Base-by-base conservation (phyloP, 2,329 filamentous ascomycete genomes). In the Scedosporium minutisporum region DNA sequence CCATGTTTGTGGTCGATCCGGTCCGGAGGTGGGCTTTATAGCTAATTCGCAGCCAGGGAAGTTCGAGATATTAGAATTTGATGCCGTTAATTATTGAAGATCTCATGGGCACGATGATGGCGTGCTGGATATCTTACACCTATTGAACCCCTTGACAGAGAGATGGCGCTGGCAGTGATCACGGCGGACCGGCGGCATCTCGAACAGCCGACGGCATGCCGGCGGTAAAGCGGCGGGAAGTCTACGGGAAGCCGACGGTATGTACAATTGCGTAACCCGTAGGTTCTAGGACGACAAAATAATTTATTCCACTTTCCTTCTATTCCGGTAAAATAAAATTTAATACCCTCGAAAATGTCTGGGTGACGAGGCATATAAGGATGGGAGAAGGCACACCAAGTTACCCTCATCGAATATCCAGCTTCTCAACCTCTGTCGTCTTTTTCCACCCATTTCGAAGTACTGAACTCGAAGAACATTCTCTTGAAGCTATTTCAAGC, bases 171-270 rank as follows among this genome's bases (percentile, higher is more conserved):
- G 27, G 21, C 9, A 23, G 46, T 33, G 63, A 44, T 42, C 38
- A 51, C 62, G 57, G 33, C 53, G 62, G 60, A 4, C 33, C 33
- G 33, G 10, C 33, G 33, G 33, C 12, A 38, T 61, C 10, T 16
- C 48, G 29, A 29, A 12, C n/a, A 64, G n/a, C 68, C 69, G 64
- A 0, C 69, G 69, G 69, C 61, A 67, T 63, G 41, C 69, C 68
- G 58, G 4, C 61, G 67, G 65, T 1, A 65, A 46, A 44, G 48
- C 64, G 58, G 41, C 63, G 63, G 65, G 4, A 46, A 18, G 18
- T 16, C 42, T 46, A 5, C 63, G 64, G 63, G 41, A 57, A 7
- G 6, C 51, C 63, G 23, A 23, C 46, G 27, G 12, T 10, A 41
- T 51, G 57, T 42, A 58, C 41, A 61, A 41, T 21, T 48, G 2